Evolutionary conservation across 1,139 yeast genomes (phyloP), one percentile per base, ranked within the genome.

Genomic region (Candida labiduridarum): DNA sequence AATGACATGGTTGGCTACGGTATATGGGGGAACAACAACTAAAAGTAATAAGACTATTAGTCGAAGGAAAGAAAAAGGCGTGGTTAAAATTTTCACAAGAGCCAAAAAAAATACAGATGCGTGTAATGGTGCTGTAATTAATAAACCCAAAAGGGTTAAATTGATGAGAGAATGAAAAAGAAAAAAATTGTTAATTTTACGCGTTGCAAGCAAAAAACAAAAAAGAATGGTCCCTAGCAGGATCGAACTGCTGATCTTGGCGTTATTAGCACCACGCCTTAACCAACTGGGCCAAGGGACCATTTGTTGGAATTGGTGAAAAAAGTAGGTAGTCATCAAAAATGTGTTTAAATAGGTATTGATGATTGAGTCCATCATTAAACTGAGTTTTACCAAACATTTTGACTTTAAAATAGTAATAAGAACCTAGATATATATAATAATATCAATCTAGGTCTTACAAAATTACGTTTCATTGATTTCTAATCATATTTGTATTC

Each of bases 231-330:
- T 83, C 87, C 86, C 87, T 83, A 81, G 87, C 88, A 80, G 88
- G 88, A 83, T 83, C 88, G 87, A 83, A 83, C 87, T 79, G 87
- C 86, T 80, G 87, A 83, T 82, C 87, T 81, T 74, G 84, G 86
- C 85, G 86, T 82, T 75, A 85, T 85, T 85, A 85, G 90, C 89
- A 84, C 90, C 87, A 79, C 87, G 90, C 90, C 90, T 83, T 85
- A 83, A 84, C 89, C 89, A 84, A 84, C 88, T 84, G 85, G 89
- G 88, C 89, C 89, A 84, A 83, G 87, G 87, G 88, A 84, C 85
- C 86, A 33, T 7, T 38, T 36, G 29, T 36, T 36, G 41, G 9
- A 19, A 18, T 18, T 36, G 35, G 15, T 31, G 15, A 14, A 25
- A 4, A 4, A 8, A 25, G 9, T 25, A 19, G 22, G 4, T 19